phyloP scores from a whole-genome alignment of 192 early-diverging fungal species.

The Chytriomyces hyalinus region DNA sequence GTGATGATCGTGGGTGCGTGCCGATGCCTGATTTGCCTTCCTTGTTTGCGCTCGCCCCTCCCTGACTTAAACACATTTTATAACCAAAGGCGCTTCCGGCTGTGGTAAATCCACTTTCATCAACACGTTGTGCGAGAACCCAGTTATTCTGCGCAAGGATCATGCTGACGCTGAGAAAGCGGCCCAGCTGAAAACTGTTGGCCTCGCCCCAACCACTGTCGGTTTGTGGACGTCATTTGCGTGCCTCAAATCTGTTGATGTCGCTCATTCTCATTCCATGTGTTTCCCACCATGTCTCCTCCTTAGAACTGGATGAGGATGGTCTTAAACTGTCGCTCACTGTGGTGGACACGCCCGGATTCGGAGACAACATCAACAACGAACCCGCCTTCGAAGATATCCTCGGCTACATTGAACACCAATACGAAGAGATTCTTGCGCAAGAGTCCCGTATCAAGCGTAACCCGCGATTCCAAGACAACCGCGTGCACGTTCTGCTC shows the following conservation, averaged over 20 bases:
- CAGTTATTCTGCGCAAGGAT: conserved; percentile 86
- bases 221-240: conserved; percentile 33
- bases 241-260: neutral
- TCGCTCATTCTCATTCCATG: neutral
- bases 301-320: conserved; percentile 92
- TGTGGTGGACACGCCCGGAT: conserved; percentile 95
- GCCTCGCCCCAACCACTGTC: conserved; percentile 59
- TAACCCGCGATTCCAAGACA: conserved; percentile 87
- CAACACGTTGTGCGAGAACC: conserved; percentile 69
- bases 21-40: neutral
- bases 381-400: conserved; percentile 76
- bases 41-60: too few species aligned
- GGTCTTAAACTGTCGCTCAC: conserved; percentile 96
- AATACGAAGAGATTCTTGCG: conserved; percentile 93
- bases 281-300: neutral
- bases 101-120: conserved; percentile 68
- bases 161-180: conserved; percentile 67
- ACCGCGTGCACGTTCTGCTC: conserved; percentile 92
- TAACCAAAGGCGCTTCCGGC: conserved; percentile 52
- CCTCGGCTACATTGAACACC: conserved; percentile 89
- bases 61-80: too few species aligned
- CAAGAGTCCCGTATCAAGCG: conserved; percentile 74
- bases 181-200: conserved; percentile 63
- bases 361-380: conserved; percentile 75
- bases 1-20: conserved; percentile 66